A percentile compares a stretch with the other conserved stretches of the same genome.
These are phyloP conservation scores for Phytophthora ramorum DNA, from an alignment of 352 stramenopile species.

Conservation along the genomic window DNA sequence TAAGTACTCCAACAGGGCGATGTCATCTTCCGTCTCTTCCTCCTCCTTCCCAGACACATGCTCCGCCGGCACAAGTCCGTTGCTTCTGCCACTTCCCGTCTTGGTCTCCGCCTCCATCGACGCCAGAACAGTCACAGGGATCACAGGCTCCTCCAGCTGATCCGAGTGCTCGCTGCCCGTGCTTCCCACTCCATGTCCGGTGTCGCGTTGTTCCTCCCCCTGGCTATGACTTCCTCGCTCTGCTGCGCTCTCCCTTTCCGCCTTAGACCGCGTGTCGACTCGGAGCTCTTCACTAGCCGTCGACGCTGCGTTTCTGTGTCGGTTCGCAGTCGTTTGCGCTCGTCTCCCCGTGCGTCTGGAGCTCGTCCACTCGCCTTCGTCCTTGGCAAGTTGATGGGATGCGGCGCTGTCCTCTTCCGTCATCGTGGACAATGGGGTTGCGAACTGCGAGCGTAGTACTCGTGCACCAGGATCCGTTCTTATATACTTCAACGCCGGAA, in stretches of 20 bases:
- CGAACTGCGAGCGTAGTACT: background rate
- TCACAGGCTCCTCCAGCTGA: slow-evolving; percentile 26
- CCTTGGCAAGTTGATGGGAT: slow-evolving; percentile 6
- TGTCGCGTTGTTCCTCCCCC: background rate
- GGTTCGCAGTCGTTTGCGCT: slow-evolving; percentile 4
- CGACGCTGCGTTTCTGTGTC: background rate
- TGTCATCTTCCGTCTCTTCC: slow-evolving; percentile 41
- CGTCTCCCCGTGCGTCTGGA: slow-evolving; percentile 28
- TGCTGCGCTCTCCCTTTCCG: background rate
- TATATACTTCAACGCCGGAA: no score
- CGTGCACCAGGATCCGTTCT: no score
- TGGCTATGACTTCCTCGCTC: background rate
- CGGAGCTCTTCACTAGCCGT: slow-evolving; percentile 14
- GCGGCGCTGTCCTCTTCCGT: slow-evolving; percentile 10
- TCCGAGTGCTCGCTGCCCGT: slow-evolving; percentile 20
- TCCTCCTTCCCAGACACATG: slow-evolving; percentile 25
- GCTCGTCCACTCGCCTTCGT: slow-evolving; percentile 36
- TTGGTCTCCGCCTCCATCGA: slow-evolving; percentile 34
- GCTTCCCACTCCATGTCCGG: slow-evolving; percentile 5
- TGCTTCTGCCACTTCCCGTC: slow-evolving; percentile 2
- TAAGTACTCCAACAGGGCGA: slow-evolving; percentile 41
- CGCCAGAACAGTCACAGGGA: slow-evolving; percentile 25
- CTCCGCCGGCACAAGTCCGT: slow-evolving; percentile 5
- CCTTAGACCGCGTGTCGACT: slow-evolving; percentile 14
- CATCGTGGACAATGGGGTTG: background rate